Conservation (phyloP, 2,329 filamentous ascomycete genomes). For the Alternaria viburni region DNA sequence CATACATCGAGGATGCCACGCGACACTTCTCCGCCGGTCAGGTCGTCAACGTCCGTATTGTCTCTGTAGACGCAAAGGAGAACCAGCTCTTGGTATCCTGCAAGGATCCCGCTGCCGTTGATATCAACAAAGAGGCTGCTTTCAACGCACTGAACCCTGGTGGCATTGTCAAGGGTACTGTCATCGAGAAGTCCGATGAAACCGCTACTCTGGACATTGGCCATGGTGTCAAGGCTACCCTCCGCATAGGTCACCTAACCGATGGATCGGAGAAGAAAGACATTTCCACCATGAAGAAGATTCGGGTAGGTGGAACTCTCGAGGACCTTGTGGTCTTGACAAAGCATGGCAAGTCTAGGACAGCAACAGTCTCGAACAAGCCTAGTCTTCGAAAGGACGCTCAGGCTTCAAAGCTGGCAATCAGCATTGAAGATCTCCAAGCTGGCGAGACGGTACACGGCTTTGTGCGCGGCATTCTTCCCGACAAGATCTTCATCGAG, state of each 20-base stretch:
- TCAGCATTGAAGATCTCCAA: constrained; percentile 72
- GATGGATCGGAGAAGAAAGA: constrained; percentile 85
- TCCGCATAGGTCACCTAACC: constrained; percentile 79
- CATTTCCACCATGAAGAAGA: constrained; percentile 75
- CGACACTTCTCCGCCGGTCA: constrained; percentile 91
- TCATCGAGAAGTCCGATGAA: constrained; percentile 54
- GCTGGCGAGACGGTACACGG: constrained; percentile 74
- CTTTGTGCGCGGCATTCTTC: constrained; percentile 84
- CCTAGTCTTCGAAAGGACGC: constrained; percentile 78
- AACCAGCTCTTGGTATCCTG: constrained; percentile 85
- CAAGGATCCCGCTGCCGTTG: constrained; percentile 83
- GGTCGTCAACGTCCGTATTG: constrained; percentile 87
- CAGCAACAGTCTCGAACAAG: constrained; percentile 81
- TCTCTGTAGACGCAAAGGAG: constrained; percentile 75
- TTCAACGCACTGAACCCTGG: constrained; percentile 77
- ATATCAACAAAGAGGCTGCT: constrained; percentile 74
- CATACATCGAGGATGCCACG: constrained; percentile 85
- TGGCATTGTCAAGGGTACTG: constrained; percentile 75
- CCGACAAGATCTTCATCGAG: constrained; percentile 84
- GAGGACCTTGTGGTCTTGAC: constrained; percentile 84
- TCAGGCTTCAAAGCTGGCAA: constrained; percentile 74
- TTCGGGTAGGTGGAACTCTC: constrained; percentile 83
- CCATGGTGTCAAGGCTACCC: constrained; percentile 75
- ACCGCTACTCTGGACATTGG: constrained; percentile 72
- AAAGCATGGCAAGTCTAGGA: constrained; percentile 78